Evolutionary conservation across 2,329 filamentous ascomycete species (phyloP), one percentile per base, ranked within the genome.

Genomic region (Penicillium sp.): DNA sequence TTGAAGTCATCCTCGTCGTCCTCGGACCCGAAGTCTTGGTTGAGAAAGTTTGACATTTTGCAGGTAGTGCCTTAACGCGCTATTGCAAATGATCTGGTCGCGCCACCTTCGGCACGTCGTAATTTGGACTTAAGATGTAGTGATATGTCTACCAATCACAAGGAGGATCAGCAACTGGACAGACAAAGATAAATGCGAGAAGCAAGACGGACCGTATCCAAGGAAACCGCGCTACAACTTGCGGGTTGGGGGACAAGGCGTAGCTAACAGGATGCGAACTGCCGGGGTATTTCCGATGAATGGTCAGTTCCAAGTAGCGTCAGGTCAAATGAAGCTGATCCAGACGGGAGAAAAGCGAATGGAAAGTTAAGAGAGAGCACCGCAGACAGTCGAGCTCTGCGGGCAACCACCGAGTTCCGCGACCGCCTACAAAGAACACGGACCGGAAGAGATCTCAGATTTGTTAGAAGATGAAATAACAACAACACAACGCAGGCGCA

Each of bases 1-100:
- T 95, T 95, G 77, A 96, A 95, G 67, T 91, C 85, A 53, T 87
- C 84, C 60, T 94, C 89, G 44, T 93, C 87, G 39, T 86, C 84
- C 49, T 79, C 77, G 47, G 76, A 77, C 28, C 72, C 75, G 50
- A 77, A 77, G 55, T 77, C 72, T 42, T 77, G 70, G 57, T 77
- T 71, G 19, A 75, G 58, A 56, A 78, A 67, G 52, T 73, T 72
- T 38, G 70, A 69, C 63, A 69, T 67, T 63, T 68, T 67, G 46
- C 59, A 54, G 40, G 12, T 45, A 8, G 33, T 41, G 21, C 45
- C 21, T 21, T 21, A 21, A 42, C 33, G 15, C 21, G 21, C 26
- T 43, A 48, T 21, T 37, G 41, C 26, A 29, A 13, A 37, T 15
- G 41, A 34, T 10, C 15, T 17, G 10, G 32, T 45, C 17, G 45